These are phyloP conservation scores for Blepharisma stoltei DNA, from an alignment of 73 alveolate species.

Conservation along the genomic window DNA sequence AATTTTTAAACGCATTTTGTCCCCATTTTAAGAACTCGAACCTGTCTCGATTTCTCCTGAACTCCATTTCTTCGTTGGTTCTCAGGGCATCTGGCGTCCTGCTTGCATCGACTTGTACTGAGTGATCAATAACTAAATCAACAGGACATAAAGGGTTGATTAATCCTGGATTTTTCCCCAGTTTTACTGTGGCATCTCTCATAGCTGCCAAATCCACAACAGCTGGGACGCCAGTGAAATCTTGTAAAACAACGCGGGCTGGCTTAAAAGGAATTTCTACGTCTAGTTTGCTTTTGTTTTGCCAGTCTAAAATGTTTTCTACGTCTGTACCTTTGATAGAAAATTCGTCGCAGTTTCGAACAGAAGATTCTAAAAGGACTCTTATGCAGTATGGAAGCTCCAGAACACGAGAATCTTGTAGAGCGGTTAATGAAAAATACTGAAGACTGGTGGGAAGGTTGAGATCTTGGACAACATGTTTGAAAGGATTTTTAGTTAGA, in stretches of 20 bases:
- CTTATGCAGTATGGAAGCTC: slow-evolving; percentile 68
- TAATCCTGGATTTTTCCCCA: slow-evolving; percentile 72
- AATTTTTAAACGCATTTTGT: slow-evolving; percentile 75
- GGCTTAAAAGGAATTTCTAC: slow-evolving; percentile 90
- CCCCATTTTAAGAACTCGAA: slow-evolving; percentile 92
- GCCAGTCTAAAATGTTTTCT: slow-evolving; percentile 82
- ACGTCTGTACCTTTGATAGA: slow-evolving; percentile 67
- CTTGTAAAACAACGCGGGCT: slow-evolving; percentile 85
- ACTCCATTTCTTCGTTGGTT: slow-evolving; percentile 74
- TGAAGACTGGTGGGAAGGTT: slow-evolving; percentile 44
- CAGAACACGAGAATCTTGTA: slow-evolving; percentile 61
- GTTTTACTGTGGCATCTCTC: slow-evolving; percentile 89
- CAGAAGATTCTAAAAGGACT: slow-evolving; percentile 81
- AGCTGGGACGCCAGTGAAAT: slow-evolving; percentile 94
- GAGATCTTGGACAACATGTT: neutral
- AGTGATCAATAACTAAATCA: slow-evolving; percentile 85
- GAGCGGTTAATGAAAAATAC: slow-evolving; percentile 50
- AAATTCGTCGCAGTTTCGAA: slow-evolving; percentile 81
- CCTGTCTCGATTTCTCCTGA: slow-evolving; percentile 75
- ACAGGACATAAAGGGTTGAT: slow-evolving; percentile 92
- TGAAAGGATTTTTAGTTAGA: slow-evolving; percentile 12
- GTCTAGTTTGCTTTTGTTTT: slow-evolving; percentile 38
- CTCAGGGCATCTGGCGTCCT: slow-evolving; percentile 70
- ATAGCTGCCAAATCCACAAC: slow-evolving; percentile 91
- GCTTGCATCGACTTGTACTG: slow-evolving; percentile 81